phyloP scores from a whole-genome alignment of 371 early-diverging fungal genomes.

The Syncephalastrum sp. region DNA sequence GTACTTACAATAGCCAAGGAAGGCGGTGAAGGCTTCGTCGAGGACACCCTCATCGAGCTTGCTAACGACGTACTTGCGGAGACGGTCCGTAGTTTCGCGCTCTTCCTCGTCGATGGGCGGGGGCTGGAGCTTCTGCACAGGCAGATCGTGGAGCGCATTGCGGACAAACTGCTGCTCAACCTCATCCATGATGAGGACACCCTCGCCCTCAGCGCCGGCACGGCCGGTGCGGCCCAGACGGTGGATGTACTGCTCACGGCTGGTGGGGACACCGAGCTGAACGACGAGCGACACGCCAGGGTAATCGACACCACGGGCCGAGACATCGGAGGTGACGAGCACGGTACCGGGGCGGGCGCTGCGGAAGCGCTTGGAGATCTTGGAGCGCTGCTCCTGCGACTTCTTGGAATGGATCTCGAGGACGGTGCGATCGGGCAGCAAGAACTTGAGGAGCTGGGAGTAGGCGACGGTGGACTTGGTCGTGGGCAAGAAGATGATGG shows the following conservation, averaged over 20 bases:
- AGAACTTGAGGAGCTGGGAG: constrained; percentile 54
- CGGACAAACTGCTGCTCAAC: constrained; percentile 78
- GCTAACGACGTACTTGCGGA: constrained; percentile 20
- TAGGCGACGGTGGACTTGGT: constrained; percentile 78
- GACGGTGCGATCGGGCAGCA: constrained; percentile 39
- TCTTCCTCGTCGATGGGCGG: constrained; percentile 35
- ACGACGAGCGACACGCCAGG: constrained; percentile 94
- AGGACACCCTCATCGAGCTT: constrained; percentile 45
- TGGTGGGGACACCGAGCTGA: constrained; percentile 93
- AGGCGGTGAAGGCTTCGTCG: constrained; percentile 60
- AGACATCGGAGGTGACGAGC: constrained; percentile 98
- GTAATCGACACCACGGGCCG: constrained; percentile 99
- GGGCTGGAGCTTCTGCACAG: constrained; percentile 48
- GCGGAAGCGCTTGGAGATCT: constrained; percentile 77
- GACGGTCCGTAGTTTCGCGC: constrained; percentile 18
- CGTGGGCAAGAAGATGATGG: constrained; percentile 91
- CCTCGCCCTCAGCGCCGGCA: constrained; percentile 92
- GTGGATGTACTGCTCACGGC: constrained; percentile 95
- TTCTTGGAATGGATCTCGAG: constrained; percentile 85
- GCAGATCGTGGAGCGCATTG: constrained; percentile 46
- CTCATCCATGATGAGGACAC: constrained; percentile 81
- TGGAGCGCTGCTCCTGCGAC: constrained; percentile 70
- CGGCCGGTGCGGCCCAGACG: constrained; percentile 99
- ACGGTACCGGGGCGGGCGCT: constrained; percentile 56
- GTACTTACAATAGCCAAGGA: constrained; percentile 68